Evolutionary conservation across 371 early-diverging fungal species (phyloP), one percentile per base, ranked within the genome.

Genomic region (Saksenaea oblongispora): DNA sequence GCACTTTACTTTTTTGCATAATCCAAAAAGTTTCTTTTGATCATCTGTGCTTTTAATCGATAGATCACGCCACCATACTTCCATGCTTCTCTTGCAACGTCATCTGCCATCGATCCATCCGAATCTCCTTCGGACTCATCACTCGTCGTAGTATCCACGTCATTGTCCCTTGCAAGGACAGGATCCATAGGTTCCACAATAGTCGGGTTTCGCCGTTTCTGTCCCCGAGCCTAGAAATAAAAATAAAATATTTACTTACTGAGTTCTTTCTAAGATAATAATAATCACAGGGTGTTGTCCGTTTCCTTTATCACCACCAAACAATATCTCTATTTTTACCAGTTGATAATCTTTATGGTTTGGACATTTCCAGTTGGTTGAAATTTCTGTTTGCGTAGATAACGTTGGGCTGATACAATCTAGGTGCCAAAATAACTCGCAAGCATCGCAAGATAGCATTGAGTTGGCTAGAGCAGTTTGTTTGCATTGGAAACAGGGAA

Each of bases 31-130:
- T 47, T 47, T 47, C 22, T 47, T 22, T 47, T 47, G 51, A 47
- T 22, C 51, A 47, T 47, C 51, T 47, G 51, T 22, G 51, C n/a
- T 22, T 22, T n/a, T 47, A 47, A 3, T 47, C 51, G 51, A 47
- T 47, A 47, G 51, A 47, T 47, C 51, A 47, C 51, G 51, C 51
- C 51, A 47, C 51, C 51, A 47, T 47, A 47, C 51, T 47, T 47
- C 51, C 51, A 47, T 47, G 51, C 51, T 47, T 47, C 51, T 47
- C 51, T 47, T 47, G 51, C 51, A 47, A 47, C 22, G 3, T 47
- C 51, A 47, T 47, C 51, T 47, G 51, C 51, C 22, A 22, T 47
- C 51, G 51, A 47, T 47, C 51, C 51, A 47, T 47, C 22, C 24
- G 51, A 47, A 47, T 47, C 51, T 3, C 9, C 51, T 47, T 47